Evolutionary conservation across 2,329 filamentous ascomycete genomes (phyloP), one percentile per base, ranked within the genome.

Genomic region (Magnaporthiopsis poae): DNA sequence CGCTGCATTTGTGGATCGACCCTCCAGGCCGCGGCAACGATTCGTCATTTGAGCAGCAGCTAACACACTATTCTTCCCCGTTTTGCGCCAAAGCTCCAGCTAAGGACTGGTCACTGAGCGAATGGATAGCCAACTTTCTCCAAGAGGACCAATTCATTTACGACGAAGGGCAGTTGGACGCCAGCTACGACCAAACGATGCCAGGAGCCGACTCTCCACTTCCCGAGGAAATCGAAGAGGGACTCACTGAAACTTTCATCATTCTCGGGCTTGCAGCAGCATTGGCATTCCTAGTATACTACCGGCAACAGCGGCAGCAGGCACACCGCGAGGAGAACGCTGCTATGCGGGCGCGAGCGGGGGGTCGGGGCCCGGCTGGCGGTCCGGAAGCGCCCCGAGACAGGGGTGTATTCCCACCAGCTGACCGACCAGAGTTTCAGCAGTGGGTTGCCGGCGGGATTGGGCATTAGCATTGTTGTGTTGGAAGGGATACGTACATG

Each of bases 111-210:
- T 92, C 91, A 0, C 81, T 96, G 27, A 84, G 84, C 29, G 92
- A 98, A 75, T 98, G 93, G 93, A 82, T 97, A 65, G 84, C 84
- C 68, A 90, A 93, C 68, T 97, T 97, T 74, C 81, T 96, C 36
- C 87, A 91, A 68, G 85, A 89, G 65, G 86, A 91, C 67, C 80
- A 84, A 64, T 80, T 82, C 52, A 84, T 85, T 71, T 90, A 92
- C 67, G 85, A 88, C 61, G 82, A 83, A 33, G 83, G 85, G 3
- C 81, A 80, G 5, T 86, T 87, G 69, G 83, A 85, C 18, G 83
- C 85, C 36, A 75, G 80, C 36, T 84, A 84, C 65, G 82, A 84
- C 46, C 84, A 84, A 64, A 80, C 80, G 62, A 85, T 86, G 75
- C 82, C 82, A 5, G 82, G 81, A 15, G 84, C 81, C 13, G 82